phyloP scores from a whole-genome alignment of 2,329 filamentous ascomycete genomes.

The Aspergillus cejpii region DNA sequence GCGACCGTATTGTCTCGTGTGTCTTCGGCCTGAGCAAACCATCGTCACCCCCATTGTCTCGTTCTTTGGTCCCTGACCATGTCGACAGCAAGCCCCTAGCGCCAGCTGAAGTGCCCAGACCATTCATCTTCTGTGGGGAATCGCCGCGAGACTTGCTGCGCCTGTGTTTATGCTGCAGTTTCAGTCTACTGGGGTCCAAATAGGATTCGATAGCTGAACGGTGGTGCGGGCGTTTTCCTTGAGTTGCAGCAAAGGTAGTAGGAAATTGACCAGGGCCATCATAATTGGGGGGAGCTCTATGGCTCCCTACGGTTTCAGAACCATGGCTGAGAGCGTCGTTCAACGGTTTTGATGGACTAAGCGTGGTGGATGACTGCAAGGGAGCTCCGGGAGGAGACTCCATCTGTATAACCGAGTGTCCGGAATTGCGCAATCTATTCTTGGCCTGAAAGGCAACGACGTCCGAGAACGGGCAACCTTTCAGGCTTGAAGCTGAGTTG shows the following conservation, averaged over 20 bases:
- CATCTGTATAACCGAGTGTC: not conserved
- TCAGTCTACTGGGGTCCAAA: conserved; percentile 5
- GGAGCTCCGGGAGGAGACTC: not conserved
- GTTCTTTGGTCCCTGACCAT: conserved; percentile 25
- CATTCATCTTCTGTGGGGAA: conserved; percentile 30
- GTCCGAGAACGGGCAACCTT: too few relatives aligned
- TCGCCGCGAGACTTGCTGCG: conserved; percentile 29
- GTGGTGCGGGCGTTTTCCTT: conserved; percentile 16
- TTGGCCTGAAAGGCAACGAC: not conserved
- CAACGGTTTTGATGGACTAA: not conserved
- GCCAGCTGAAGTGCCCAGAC: conserved; percentile 26
- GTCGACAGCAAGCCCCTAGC: conserved; percentile 29
- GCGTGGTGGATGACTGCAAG: not conserved
- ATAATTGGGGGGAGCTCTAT: not conserved
- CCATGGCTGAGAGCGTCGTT: not conserved
- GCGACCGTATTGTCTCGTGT: conserved; percentile 28
- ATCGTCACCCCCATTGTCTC: conserved; percentile 28
- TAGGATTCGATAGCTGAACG: conserved; percentile 16
- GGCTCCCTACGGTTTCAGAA: too few relatives aligned
- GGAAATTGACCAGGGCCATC: not conserved
- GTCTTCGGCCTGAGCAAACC: conserved; percentile 27
- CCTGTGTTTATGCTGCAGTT: conserved; percentile 22
- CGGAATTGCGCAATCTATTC: not conserved
- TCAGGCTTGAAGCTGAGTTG: too few relatives aligned
- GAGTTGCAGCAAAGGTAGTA: not conserved